These are phyloP conservation scores for Graphilbum fragrans DNA, from an alignment of 2,329 filamentous ascomycete genomes.

Conservation along the genomic window DNA sequence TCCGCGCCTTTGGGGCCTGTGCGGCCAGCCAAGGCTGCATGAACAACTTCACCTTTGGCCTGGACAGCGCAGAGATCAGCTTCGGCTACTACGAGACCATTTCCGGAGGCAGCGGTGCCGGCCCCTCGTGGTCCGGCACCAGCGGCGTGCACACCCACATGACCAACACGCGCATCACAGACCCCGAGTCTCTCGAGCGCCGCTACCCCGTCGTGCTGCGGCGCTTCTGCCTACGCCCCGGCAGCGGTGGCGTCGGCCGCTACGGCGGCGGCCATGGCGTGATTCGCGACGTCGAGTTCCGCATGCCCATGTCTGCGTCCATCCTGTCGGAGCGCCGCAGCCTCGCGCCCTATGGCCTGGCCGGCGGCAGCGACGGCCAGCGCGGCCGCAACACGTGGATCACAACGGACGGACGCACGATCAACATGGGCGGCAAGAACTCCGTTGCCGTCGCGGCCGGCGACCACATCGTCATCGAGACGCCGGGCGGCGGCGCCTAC, in stretches of 20 bases:
- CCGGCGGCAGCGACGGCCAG: constrained; percentile 16
- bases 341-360: constrained; percentile 21
- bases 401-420: constrained; percentile 43
- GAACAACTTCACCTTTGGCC: constrained; percentile 22
- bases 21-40: constrained; percentile 19
- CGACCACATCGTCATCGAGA: constrained; percentile 65
- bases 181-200: constrained; percentile 22
- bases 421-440: constrained; percentile 71
- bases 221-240: constrained; percentile 16
- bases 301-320: constrained; percentile 4
- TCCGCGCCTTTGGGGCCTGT: constrained; percentile 16
- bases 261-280: constrained; percentile 22
- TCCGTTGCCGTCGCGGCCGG: constrained; percentile 64
- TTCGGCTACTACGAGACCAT: constrained; percentile 21
- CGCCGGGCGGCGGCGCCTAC: constrained; percentile 73
- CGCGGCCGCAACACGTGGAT: constrained; percentile 10
- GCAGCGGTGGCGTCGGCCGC: constrained; percentile 17
- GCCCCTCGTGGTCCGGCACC: constrained; percentile 16
- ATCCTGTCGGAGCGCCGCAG: constrained; percentile 24
- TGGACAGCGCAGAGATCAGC: constrained; percentile 11
- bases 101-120: constrained; percentile 22
- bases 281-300: constrained; percentile 22
- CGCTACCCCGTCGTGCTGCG: constrained; percentile 21
- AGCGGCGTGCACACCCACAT: constrained; percentile 17
- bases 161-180: constrained; percentile 21